Conservation (phyloP, 176 grass and related monocot genomes). For the Rhynchospora breviuscula region DNA sequence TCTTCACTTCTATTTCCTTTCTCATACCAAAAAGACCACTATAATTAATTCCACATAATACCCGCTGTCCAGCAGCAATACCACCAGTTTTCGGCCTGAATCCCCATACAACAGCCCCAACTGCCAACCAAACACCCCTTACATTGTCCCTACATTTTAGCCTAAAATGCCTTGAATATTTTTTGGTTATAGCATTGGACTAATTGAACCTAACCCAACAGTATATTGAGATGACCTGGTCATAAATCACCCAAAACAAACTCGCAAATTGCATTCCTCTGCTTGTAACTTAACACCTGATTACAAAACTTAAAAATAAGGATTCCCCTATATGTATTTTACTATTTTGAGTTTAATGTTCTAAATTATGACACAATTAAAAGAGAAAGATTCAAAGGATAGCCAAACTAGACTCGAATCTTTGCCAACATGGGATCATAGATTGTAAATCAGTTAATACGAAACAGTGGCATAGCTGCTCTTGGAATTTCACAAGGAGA, state of each 20-base stretch:
- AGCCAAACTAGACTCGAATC: not conserved
- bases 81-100: no score
- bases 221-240: not conserved
- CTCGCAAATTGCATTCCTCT: not conserved
- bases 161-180: no score
- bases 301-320: not conserved
- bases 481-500: not conserved
- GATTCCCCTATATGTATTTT: not conserved
- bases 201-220: conserved; percentile 1
- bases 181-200: no score
- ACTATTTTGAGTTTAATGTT: not conserved
- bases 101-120: no score
- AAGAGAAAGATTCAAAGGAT: not conserved
- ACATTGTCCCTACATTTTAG: no score
- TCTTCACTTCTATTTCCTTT: no score
- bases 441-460: not conserved
- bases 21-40: no score
- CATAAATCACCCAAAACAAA: not conserved
- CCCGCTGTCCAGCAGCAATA: no score
- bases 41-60: no score
- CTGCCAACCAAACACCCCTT: no score
- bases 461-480: not conserved
- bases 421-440: not conserved
- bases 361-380: not conserved
- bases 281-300: not conserved